phyloP scores from a whole-genome alignment of 768 basidiomycete species.

The Boletus rubescentipes region DNA sequence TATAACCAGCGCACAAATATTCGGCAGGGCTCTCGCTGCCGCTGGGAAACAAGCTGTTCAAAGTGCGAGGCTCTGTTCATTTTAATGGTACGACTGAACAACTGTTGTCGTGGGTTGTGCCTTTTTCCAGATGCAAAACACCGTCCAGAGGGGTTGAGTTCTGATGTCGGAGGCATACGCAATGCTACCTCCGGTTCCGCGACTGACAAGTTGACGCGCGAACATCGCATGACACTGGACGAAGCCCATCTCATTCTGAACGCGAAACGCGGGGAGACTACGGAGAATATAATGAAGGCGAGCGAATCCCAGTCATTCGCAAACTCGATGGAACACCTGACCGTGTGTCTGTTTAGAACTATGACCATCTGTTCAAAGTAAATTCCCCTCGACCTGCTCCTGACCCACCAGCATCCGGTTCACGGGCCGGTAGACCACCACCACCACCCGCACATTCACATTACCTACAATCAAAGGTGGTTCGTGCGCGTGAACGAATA shows the following conservation, averaged over 20 bases:
- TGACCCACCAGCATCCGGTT: slow-evolving; percentile 40
- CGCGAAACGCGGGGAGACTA: slow-evolving; percentile 65
- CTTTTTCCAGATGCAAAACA: slow-evolving; percentile 74
- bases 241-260: slow-evolving; percentile 95
- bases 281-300: slow-evolving; percentile 76
- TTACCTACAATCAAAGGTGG: slow-evolving; percentile 97
- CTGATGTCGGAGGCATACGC: slow-evolving; percentile 71
- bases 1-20: slow-evolving; percentile 71
- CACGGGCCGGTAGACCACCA: slow-evolving; percentile 41
- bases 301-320: slow-evolving; percentile 14
- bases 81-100: not conserved
- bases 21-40: slow-evolving; percentile 89
- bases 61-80: slow-evolving; percentile 56
- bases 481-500: slow-evolving; percentile 90
- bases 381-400: slow-evolving; percentile 72
- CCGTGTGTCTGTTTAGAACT: slow-evolving; percentile 54
- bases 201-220: slow-evolving; percentile 79
- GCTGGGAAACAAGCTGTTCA: slow-evolving; percentile 90
- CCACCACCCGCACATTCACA: slow-evolving; percentile 64
- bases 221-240: slow-evolving; percentile 91
- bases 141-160: slow-evolving; percentile 66
- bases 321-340: not conserved
- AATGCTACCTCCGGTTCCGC: slow-evolving; percentile 71
- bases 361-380: slow-evolving; percentile 89
- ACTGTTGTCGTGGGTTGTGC: not conserved